A percentile compares a stretch with the other conserved stretches of the same genome.
phyloP scores from a whole-genome alignment of 176 grass and related monocot genomes.

The Lolium perenne region DNA sequence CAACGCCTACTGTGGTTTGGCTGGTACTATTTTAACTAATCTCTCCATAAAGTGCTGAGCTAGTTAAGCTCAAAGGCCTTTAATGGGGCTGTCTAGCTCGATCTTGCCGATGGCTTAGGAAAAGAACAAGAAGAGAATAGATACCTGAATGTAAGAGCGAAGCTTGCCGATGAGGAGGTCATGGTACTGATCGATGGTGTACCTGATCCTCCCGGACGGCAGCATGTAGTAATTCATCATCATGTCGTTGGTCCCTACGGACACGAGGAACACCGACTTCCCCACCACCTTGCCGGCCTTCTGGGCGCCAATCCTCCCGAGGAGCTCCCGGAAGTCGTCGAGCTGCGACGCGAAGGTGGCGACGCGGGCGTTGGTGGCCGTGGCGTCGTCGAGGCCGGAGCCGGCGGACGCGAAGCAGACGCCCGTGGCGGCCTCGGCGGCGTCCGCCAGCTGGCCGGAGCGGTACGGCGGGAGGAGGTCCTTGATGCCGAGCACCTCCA shows the following conservation, averaged over 20 bases:
- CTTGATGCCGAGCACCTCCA: constrained; percentile 59
- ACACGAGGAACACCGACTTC: constrained; percentile 44
- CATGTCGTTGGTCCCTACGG: constrained; percentile 54
- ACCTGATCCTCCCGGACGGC: constrained; percentile 24
- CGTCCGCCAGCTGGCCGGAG: constrained; percentile 7
- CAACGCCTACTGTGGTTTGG: not conserved
- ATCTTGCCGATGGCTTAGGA: not conserved
- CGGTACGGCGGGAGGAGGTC: constrained; percentile 57
- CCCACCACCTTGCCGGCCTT: constrained; percentile 39
- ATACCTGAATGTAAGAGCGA: constrained; percentile 29
- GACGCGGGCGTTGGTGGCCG: constrained; percentile 34
- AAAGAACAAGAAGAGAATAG: not conserved
- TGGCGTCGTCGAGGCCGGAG: constrained; percentile 69
- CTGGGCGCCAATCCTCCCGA: not conserved
- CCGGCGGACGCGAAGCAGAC: constrained; percentile 79
- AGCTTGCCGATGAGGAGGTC: constrained; percentile 47
- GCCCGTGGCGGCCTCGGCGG: constrained; percentile 51
- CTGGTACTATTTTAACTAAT: constrained; percentile 20
- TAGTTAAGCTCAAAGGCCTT: not conserved
- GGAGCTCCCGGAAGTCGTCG: constrained; percentile 38
- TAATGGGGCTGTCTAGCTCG: not conserved
- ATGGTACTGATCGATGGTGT: constrained; percentile 45
- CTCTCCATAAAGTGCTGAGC: not conserved
- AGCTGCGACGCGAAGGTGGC: constrained; percentile 42
- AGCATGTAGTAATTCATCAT: constrained; percentile 59